Base-by-base conservation (phyloP, 331 rosid genomes). In the Quercus tomentella region DNA sequence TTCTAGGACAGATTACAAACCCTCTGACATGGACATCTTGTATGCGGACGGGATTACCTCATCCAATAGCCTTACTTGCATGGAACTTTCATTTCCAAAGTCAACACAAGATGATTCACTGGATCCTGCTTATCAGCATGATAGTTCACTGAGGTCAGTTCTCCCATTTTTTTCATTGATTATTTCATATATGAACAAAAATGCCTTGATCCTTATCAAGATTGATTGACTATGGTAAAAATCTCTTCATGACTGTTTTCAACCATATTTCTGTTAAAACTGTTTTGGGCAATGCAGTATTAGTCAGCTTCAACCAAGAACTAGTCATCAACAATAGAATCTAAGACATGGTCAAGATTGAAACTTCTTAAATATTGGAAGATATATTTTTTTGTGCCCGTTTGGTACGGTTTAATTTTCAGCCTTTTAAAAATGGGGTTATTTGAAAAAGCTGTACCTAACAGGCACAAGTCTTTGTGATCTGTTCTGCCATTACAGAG, bases 41-140 rank as follows among this genome's bases (percentile, higher is more conserved):
- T 96, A 89, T 62, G 94, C 98, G 2, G 97, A 96, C 77, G 98
- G 99, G 72, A 83, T 96, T 23, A 77, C 85, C 69, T 77, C 86
- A 56, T 89, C 89, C 77, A 92, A 91, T 52, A 81, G 91, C 78
- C 83, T 91, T 73, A 75, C 80, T 80, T 79, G 84, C 6, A 77
- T 93, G 86, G 94, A 93, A 62, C 91, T 93, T 82, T 86, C 83
- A 37, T 91, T 92, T 75, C 92, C 92, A 6, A 75, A 54, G 57
- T 76, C 82, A 75, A 54, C 69, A 17, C 71, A 71, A 43, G 92
- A 89, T 45, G 85, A 83, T 15, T 22, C 62, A 72, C 62, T 84
- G 70, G 80, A 81, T 28, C 28, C 83, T 61, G 80, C 54, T 7
- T 88, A 73, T 76, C 89, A 80, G 74, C 94, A 78, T 35, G 88